Evolutionary conservation across 176 grass and related monocot species (phyloP).

Genomic region (Carex pumila): DNA sequence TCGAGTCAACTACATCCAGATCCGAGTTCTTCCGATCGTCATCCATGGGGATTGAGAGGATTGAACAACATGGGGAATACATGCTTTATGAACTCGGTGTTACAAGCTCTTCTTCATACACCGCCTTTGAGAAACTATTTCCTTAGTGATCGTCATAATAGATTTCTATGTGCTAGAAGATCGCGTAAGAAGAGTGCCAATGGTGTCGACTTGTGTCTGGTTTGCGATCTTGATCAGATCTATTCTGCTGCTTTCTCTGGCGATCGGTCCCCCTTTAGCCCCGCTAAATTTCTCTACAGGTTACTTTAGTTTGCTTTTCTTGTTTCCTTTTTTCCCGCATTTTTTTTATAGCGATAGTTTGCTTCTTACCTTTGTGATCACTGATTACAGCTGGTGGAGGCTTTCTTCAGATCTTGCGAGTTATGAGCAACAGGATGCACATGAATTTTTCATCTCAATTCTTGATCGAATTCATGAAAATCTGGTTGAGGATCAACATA

Average conservation of each 20-base stretch:
- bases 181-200: constrained; percentile 35
- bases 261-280: constrained; percentile 67
- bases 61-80: constrained; percentile 95
- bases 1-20: constrained; percentile 5
- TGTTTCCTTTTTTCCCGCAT: background rate
- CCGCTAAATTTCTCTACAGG: constrained; percentile 90
- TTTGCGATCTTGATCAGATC: constrained; percentile 87
- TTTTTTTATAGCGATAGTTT: background rate
- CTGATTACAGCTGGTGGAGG: constrained; percentile 67
- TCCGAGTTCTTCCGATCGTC: constrained; percentile 29
- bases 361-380: background rate
- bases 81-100: constrained; percentile 98
- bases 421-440: constrained; percentile 93
- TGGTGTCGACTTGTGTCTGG: constrained; percentile 38
- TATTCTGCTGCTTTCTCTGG: constrained; percentile 86
- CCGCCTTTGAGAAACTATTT: constrained; percentile 88
- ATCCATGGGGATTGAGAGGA: constrained; percentile 49
- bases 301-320: background rate
- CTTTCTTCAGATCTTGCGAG: constrained; percentile 90
- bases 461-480: constrained; percentile 99
- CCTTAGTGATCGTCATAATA: constrained; percentile 82
- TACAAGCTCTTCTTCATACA: constrained; percentile 81
- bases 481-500: constrained; percentile 59
- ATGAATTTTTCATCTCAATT: constrained; percentile 99
- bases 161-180: constrained; percentile 55